Evolutionary conservation across 768 basidiomycete species (phyloP).

Genomic region (Trametes gibbosa): DNA sequence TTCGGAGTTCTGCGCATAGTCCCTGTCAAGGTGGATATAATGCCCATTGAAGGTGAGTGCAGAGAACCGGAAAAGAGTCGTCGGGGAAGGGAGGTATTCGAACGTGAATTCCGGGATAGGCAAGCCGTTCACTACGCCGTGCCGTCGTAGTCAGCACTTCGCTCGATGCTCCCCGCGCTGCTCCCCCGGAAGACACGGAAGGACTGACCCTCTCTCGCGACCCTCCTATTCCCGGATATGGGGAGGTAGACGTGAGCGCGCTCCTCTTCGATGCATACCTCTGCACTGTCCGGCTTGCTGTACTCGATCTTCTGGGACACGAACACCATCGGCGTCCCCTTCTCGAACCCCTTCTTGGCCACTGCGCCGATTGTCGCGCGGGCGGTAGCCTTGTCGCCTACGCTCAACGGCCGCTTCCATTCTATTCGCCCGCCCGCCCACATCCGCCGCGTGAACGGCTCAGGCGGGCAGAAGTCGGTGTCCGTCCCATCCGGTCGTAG

Average conservation of each 20-base stretch:
- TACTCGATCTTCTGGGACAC: slow-evolving; percentile 63
- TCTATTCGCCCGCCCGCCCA: slow-evolving; percentile 72
- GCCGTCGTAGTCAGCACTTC: neutral
- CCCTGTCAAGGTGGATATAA: slow-evolving; percentile 78
- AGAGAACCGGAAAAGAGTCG: slow-evolving; percentile 82
- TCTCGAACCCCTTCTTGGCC: slow-evolving; percentile 65
- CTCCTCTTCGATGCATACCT: slow-evolving; percentile 57
- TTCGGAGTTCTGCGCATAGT: slow-evolving; percentile 63
- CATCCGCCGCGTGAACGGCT: slow-evolving; percentile 76
- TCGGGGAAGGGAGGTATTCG: slow-evolving; percentile 61
- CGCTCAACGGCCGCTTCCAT: slow-evolving; percentile 56
- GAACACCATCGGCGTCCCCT: slow-evolving; percentile 68
- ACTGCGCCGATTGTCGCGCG: slow-evolving; percentile 48
- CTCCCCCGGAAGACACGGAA: neutral
- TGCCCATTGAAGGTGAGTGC: slow-evolving; percentile 87
- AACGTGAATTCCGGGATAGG: slow-evolving; percentile 58
- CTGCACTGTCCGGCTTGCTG: slow-evolving; percentile 40
- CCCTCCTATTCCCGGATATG: slow-evolving; percentile 30
- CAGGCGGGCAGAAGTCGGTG: slow-evolving; percentile 65
- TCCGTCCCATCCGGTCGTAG: slow-evolving; percentile 74
- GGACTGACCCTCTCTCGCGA: slow-evolving; percentile 41
- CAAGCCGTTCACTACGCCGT: slow-evolving; percentile 45
- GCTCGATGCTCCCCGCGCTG: neutral
- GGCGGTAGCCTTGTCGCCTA: slow-evolving; percentile 53
- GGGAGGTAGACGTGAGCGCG: slow-evolving; percentile 67